Evolutionary conservation across 1,139 yeast species (phyloP), one percentile per base, ranked within the genome.

Genomic region (Insectozyma bohioensis): DNA sequence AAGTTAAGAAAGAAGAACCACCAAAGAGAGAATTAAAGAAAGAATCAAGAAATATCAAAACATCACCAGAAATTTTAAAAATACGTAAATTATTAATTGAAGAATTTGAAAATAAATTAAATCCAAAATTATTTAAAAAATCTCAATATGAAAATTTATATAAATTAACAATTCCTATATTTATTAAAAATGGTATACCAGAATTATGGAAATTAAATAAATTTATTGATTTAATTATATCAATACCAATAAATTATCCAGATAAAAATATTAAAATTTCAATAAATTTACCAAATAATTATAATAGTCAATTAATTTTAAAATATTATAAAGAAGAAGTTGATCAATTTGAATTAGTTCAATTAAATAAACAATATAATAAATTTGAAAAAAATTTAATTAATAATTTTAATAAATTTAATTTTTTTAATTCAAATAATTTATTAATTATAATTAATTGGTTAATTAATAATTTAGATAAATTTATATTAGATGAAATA

Each of bases 401-500:
- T 2, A 20, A 37, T 7, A 58, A 63, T 37, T 50, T 58, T 14
- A 41, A 41, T 18, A 29, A 27, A 5, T 46, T 40, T 25, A 36
- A 41, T 8, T 52, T 52, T 37, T 27, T 27, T n/a, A 43, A 40
- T 1, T 33, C 46, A 7, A 29, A 40, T 4, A 51, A 42, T 36
- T 43, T 63, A 14, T 49, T 61, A 11, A 43, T 45, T 9, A 43
- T 46, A 9, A 38, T 63, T 27, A 64, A 63, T 40, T 60, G 59
- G 47, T 37, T 64, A 15, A 45, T 52, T 5, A 61, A 60, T 31
- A 52, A 62, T 35, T 36, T 62, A 28, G 53, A 50, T 2, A 34
- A 39, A 11, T 59, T 61, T 34, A 48, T 61, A 31, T 33, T 47
- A 20, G 40, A 38, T 5, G 36, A 35, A 6, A 30, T 31, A 1